Percentiles rank a stretch among this genome's conserved stretches.
Conservation (phyloP, 2,329 filamentous ascomycete species). For the Paraphoma chrysanthemicola region DNA sequence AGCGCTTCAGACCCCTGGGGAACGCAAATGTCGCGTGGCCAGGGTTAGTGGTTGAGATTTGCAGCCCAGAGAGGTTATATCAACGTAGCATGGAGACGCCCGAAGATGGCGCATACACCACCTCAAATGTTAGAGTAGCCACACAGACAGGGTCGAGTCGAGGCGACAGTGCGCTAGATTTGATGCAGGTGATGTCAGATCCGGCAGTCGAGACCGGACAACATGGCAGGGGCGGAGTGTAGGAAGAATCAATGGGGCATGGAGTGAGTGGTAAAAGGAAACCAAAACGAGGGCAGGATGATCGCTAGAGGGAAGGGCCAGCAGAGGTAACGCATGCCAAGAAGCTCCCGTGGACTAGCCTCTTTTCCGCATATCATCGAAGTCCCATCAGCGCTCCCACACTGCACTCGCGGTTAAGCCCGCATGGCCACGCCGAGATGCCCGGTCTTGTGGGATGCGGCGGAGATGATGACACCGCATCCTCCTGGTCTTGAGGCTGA, state of each 20-base stretch:
- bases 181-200: conserved; percentile 29
- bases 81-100: conserved; percentile 45
- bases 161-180: conserved; percentile 6
- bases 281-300: conserved; percentile 23
- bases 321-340: conserved; percentile 24
- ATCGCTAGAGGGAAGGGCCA: conserved; percentile 18
- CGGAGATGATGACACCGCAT: not conserved
- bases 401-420: conserved; percentile 3
- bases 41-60: conserved; percentile 30
- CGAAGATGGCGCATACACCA: conserved; percentile 39
- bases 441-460: not conserved
- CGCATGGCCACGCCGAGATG: conserved; percentile 1
- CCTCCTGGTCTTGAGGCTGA: not conserved
- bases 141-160: conserved; percentile 20
- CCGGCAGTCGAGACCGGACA: conserved; percentile 4
- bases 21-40: conserved; percentile 31
- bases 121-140: conserved; percentile 28
- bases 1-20: conserved; percentile 24
- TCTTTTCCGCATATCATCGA: conserved; percentile 28
- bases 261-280: conserved; percentile 33
- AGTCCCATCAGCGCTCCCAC: conserved; percentile 3
- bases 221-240: conserved; percentile 18
- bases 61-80: conserved; percentile 34
- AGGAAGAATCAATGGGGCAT: conserved; percentile 22
- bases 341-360: conserved; percentile 27